Evolutionary conservation across 2,329 filamentous ascomycete species (phyloP).

Genomic region (Paecilomyces sp.): DNA sequence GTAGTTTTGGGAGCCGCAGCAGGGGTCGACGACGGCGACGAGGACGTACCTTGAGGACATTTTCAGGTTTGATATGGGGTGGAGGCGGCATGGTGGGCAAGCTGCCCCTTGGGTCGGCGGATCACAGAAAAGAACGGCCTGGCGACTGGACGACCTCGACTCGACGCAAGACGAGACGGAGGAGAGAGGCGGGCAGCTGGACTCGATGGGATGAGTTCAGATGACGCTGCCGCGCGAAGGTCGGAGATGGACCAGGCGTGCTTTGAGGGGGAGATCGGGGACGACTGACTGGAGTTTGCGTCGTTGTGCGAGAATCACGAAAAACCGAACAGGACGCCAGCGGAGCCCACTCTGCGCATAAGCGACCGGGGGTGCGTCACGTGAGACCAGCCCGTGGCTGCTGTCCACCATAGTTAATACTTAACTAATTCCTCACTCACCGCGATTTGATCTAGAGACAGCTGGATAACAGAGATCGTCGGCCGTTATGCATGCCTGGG

Average conservation of each 20-base stretch:
- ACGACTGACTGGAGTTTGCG: slow-evolving; percentile 1
- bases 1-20: background rate
- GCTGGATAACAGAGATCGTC: background rate
- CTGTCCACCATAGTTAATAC: too few relatives aligned
- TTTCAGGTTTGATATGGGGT: slow-evolving; percentile 96
- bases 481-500: background rate
- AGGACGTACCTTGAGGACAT: slow-evolving; percentile 73
- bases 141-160: slow-evolving; percentile 2
- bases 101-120: slow-evolving; percentile 21
- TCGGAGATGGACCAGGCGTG: slow-evolving; percentile 8
- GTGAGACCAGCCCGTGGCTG: slow-evolving; percentile 8
- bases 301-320: slow-evolving; percentile 6
- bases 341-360: slow-evolving; percentile 25
- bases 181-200: slow-evolving; percentile 18
- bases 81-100: slow-evolving; percentile 74
- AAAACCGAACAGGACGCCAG: slow-evolving; percentile 5
- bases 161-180: background rate
- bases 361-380: slow-evolving; percentile 25
- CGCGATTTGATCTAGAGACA: background rate
- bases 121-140: background rate
- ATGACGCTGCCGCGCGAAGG: slow-evolving; percentile 30
- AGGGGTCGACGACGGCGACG: slow-evolving; percentile 1
- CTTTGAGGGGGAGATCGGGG: slow-evolving; percentile 4
- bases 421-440: background rate
- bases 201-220: slow-evolving; percentile 16